Base-by-base conservation (phyloP, 2,329 filamentous ascomycete species). In the Mycocentrospora acerina region DNA sequence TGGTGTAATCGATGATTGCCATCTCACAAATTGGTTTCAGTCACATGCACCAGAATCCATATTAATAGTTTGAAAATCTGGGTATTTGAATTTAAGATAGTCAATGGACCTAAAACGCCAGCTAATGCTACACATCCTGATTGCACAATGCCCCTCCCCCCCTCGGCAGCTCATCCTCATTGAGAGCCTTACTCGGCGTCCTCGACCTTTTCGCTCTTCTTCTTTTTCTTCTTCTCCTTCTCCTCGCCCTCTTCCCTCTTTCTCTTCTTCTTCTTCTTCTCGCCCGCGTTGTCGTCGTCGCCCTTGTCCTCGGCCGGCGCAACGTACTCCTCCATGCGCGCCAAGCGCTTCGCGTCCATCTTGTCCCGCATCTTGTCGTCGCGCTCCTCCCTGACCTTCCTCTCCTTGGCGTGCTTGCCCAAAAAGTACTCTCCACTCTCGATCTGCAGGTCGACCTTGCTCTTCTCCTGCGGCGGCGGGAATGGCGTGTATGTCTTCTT, bases 401-500 rank as follows among this genome's bases (percentile, higher is more conserved):
- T 79, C 60, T 95, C 88, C 77, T 95, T 95, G 44, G 89, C 90
- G 62, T 90, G 83, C 76, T 95, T 95, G 62, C 85, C 84, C 63
- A 98, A 71, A 70, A 97, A 97, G 73, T 95, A 98, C 73, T 97
- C 91, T 71, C 93, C 91, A 57, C 82, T 90, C 76, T 98, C 93
- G 74, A 98, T 95, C 78, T 98, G 91, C 70, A 90, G 72, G 71
- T 98, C 93, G 57, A 98, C 81, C 81, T 97, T 98, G 81, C 90
- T 96, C 87, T 95, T 95, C 78, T 98, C 91, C 52, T 90, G 90
- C 29, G 90, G 81, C 6, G 93, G 93, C 32, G 93, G 93, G 83
- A 98, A 98, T 8, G 93, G 91, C 51, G 94, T 98, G 76, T 96
- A 98, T 10, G 77, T 71, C 79, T 95, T 97, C 80, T 91, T 95